Conservation (phyloP, 768 basidiomycete species). For the Boletus sensibilis region DNA sequence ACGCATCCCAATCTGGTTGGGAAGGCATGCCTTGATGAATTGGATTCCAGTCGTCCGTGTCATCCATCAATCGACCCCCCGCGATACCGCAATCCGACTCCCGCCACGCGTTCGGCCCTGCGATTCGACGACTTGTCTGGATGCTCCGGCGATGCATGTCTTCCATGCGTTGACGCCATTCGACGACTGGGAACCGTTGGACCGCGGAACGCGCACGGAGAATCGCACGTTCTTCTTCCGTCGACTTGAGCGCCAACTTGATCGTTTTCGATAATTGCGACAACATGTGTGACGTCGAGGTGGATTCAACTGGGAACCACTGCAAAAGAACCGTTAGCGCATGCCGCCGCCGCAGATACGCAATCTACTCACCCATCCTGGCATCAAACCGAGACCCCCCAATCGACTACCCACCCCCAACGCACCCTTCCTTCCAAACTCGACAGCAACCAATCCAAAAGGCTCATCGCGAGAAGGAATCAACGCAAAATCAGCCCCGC, state of each 20-base stretch:
- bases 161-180: conserved; percentile 95
- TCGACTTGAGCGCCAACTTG: conserved; percentile 90
- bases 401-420: conserved; percentile 92
- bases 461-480: conserved; percentile 97
- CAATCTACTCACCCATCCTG: conserved; percentile 78
- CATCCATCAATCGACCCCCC: conserved; percentile 48
- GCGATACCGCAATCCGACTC: conserved; percentile 60
- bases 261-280: conserved; percentile 93
- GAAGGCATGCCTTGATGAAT: conserved; percentile 60
- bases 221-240: conserved; percentile 87
- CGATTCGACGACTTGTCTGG: conserved; percentile 59
- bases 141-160: conserved; percentile 92
- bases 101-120: conserved; percentile 76
- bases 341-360: too few species aligned
- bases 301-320: conserved; percentile 98
- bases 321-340: conserved; percentile 28
- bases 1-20: conserved; percentile 75
- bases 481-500: conserved; percentile 92
- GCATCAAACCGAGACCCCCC: conserved; percentile 95
- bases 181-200: conserved; percentile 95
- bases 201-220: conserved; percentile 91
- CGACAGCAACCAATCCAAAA: conserved; percentile 93
- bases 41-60: conserved; percentile 81
- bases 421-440: conserved; percentile 95
- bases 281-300: conserved; percentile 88